Evolutionary conservation across 1,139 yeast species (phyloP), one percentile per base, ranked within the genome.

Genomic region (Taiozyma onychis): DNA sequence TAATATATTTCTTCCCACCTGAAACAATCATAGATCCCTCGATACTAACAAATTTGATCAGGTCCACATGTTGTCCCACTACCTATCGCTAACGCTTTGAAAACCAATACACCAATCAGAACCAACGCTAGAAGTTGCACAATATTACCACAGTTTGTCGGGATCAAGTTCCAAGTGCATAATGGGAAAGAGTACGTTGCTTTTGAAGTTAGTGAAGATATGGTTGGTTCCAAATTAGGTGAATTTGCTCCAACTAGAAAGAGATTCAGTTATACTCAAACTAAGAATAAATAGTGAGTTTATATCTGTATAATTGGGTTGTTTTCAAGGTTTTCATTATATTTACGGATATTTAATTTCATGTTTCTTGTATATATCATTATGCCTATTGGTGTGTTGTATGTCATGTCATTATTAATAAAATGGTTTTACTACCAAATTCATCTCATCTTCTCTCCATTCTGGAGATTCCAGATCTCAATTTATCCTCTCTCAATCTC

Each of bases 211-310:
- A 81, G 87, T 11, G 98, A 93, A 64, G 95, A 93, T 61, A 93
- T 93, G 99, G 97, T 93, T 57, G 99, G 99, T n/a, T 81, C 84
- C 57, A 93, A 93, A 68, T 74, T 93, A 52, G 99, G 99, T 3
- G 98, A 93, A 67, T 93, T 88, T 72, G 96, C 96, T 4, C 88
- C 93, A 51, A 93, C 99, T 3, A 60, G 64, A 59, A 88, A 88
- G 78, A 81, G 87, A 67, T 89, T 88, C 71, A 81, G 80, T 57
- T 90, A 88, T 71, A 88, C 90, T 60, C 88, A 81, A 72, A 79
- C 72, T 9, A 67, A 69, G 59, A 68, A 67, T 53, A 68, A 67
- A 56, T 67, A 53, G 50, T 14, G 35, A 32, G 18, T 32, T 6
- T 32, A 30, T 7, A 11, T 24, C 30, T 28, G 13, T 28, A 28